Evolutionary conservation across 2,329 filamentous ascomycete genomes (phyloP), one percentile per base, ranked within the genome.

Genomic region (Colletotrichum simmondsii): DNA sequence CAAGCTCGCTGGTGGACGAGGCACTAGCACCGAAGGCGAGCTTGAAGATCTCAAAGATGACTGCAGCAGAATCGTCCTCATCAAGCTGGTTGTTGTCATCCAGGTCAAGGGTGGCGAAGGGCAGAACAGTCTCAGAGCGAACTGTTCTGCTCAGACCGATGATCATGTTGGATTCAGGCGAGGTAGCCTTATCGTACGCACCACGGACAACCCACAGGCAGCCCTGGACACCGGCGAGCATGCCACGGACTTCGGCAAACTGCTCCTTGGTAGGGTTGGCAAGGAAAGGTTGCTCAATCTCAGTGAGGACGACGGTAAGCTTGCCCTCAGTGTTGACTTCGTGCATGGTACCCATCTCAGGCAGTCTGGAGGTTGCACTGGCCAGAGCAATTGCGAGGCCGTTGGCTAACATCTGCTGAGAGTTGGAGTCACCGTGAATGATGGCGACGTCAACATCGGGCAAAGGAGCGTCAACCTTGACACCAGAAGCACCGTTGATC

Each of bases 101-200:
- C 1, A 88, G 77, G 61, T 88, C 86, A 0, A 88, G 78, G 1
- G 83, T 86, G 1, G 84, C 84, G 19, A 85, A 84, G 14, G 80
- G 80, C 60, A 86, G 83, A 28, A 81, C 81, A 1, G 84, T 83
- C 75, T 88, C 86, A 1, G 86, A 87, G 1, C 86, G 85, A 26
- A 87, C 80, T 1, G 83, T 84, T 37, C 86, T 81, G 70, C 84
- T 81, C 3, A 88, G 78, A 35, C 86, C 86, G 10, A 83, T 81
- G 0, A 86, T 79, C 79, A 88, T 84, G 76, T 86, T 86, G 62
- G 81, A 77, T 58, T 84, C 80, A 3, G 81, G 85, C 72, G 79
- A 81, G 12, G 78, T 72, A 5, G 81, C 80, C 35, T 79, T 79
- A 19, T 78, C 77, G 66, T 83, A 85, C 0, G 83, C 84, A 10